Percentiles rank a stretch among this genome's conserved stretches.
Evolutionary conservation across 805 yeast genomes (phyloP).

Genomic region (baker's yeast (Saccharomyces cerevisiae)): DNA sequence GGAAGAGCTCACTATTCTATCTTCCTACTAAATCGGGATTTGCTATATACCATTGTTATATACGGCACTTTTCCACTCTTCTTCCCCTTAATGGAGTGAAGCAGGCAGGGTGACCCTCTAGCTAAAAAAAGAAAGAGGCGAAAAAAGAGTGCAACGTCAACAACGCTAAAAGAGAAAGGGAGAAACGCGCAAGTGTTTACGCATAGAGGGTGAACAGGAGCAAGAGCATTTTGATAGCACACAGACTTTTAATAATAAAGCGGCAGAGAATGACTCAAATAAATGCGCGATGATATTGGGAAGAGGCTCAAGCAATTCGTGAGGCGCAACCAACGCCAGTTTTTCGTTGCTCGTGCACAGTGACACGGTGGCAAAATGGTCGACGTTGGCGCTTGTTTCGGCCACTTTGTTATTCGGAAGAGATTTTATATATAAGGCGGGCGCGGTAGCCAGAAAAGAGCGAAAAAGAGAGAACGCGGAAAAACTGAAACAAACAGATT

Average conservation of each 20-base stretch:
- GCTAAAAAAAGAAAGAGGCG: not conserved
- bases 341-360: not conserved
- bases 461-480: not conserved
- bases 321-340: not conserved
- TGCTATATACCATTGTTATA: not conserved
- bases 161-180: not conserved
- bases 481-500: not conserved
- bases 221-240: not conserved
- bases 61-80: not conserved
- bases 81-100: not conserved
- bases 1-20: not conserved
- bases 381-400: not conserved
- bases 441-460: not conserved
- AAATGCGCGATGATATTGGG: not conserved
- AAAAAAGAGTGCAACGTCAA: not conserved
- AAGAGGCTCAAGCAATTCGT: not conserved
- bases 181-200: not conserved
- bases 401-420: not conserved
- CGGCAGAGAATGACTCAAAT: not conserved
- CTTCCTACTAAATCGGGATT: not conserved
- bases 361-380: not conserved
- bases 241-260: not conserved
- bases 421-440: not conserved
- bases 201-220: not conserved
- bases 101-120: not conserved